Evolutionary conservation across 441 rosid species (phyloP).

Genomic region (Croton laevigatus): DNA sequence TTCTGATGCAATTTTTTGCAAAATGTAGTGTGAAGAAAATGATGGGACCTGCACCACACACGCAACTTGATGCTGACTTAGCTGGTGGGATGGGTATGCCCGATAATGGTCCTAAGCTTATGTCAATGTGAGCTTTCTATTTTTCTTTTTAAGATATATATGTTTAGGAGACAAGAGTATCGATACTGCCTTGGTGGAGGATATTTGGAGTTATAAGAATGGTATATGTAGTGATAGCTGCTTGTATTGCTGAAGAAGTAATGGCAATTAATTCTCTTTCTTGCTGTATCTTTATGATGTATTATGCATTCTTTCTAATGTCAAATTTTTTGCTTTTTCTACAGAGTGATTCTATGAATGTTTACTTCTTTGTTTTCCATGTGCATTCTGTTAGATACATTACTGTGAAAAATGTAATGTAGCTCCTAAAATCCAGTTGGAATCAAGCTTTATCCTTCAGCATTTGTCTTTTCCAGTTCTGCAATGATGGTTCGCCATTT

Average conservation of each 20-base stretch:
- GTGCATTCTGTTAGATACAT: not conserved
- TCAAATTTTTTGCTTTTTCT: not conserved
- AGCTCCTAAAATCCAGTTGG: not conserved
- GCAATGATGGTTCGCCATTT: not conserved
- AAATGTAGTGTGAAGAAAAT: conserved; percentile 66
- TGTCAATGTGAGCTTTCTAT: conserved; percentile 50
- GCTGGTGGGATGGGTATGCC: conserved; percentile 99
- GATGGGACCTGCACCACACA: conserved; percentile 82
- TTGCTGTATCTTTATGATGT: not conserved
- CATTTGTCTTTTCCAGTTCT: not conserved
- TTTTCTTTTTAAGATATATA: conserved; percentile 18
- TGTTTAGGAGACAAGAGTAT: conserved; percentile 10
- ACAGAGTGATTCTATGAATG: not conserved
- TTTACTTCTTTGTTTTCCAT: not conserved
- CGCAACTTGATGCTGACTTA: conserved; percentile 91
- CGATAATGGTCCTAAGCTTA: conserved; percentile 84
- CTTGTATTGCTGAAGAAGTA: conserved; percentile 11
- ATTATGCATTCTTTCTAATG: not conserved
- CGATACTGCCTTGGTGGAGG: conserved; percentile 8
- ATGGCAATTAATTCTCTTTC: not conserved
- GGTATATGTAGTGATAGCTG: not conserved
- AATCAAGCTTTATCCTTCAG: not conserved
- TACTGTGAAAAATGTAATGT: not conserved
- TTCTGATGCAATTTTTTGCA: conserved; percentile 10
- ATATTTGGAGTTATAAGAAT: conserved; percentile 22